Conservation (phyloP, 768 basidiomycete genomes). For the Leccinellum rugosiceps region DNA sequence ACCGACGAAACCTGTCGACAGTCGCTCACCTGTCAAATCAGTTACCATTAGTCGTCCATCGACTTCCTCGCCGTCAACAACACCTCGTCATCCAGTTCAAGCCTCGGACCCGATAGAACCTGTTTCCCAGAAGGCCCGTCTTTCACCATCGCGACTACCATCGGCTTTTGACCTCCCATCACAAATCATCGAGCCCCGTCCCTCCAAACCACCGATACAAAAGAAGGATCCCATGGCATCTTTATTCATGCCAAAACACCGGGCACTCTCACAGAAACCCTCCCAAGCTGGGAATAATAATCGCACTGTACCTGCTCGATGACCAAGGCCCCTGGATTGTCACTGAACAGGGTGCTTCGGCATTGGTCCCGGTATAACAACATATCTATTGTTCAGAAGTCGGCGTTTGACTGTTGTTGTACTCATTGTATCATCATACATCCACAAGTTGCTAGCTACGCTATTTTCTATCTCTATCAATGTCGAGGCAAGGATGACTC, state of each 20-base stretch:
- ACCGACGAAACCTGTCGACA: constrained; percentile 28
- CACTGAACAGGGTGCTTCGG: background rate
- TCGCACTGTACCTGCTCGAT: constrained; percentile 23
- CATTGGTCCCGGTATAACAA: background rate
- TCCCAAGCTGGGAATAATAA: constrained; percentile 27
- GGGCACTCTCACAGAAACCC: constrained; percentile 55
- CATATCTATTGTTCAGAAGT: constrained; percentile 6
- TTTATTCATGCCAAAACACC: constrained; percentile 74
- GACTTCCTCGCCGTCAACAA: constrained; percentile 7
- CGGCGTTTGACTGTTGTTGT: constrained; percentile 2
- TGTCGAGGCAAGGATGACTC: background rate
- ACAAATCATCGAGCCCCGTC: constrained; percentile 27
- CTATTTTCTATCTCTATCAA: constrained; percentile 5
- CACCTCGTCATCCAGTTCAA: constrained; percentile 33
- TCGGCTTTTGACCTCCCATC: constrained; percentile 13
- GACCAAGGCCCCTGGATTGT: background rate
- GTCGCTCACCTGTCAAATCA: constrained; percentile 51
- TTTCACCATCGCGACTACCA: constrained; percentile 27
- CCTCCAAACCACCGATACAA: constrained; percentile 36
- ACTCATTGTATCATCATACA: constrained; percentile 14
- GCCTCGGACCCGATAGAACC: constrained; percentile 9
- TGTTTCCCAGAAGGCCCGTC: constrained; percentile 21
- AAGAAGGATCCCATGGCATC: constrained; percentile 65
- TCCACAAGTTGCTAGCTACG: constrained; percentile 5
- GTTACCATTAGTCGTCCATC: constrained; percentile 40